phyloP scores from a whole-genome alignment of 192 early-diverging fungal species.

The Podila clonocystis region DNA sequence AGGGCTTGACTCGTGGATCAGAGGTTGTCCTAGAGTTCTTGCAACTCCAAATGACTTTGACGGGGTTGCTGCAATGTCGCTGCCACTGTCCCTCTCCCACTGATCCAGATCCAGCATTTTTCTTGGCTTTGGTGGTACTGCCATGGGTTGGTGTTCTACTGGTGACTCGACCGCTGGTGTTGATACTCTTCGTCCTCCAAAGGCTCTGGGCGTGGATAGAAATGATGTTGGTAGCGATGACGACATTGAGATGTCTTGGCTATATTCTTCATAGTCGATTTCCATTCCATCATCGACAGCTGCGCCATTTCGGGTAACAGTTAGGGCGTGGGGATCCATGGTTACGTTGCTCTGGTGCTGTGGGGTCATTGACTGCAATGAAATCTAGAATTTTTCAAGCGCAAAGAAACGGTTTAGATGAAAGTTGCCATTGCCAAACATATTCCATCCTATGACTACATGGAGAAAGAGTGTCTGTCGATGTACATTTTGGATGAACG shows the following conservation, averaged over 20 bases:
- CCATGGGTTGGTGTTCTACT: not conserved
- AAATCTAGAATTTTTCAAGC: too few species aligned
- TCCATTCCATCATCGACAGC: slow-evolving; percentile 11
- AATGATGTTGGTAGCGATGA: slow-evolving; percentile 39
- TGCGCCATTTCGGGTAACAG: not conserved
- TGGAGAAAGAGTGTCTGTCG: too few species aligned
- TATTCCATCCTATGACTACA: too few species aligned
- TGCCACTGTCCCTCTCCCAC: slow-evolving; percentile 18
- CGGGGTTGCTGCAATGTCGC: slow-evolving; percentile 26
- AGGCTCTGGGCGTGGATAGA: not conserved
- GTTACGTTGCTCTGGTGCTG: not conserved
- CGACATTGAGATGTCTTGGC: slow-evolving; percentile 23
- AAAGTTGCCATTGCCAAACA: too few species aligned
- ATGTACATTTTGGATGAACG: too few species aligned
- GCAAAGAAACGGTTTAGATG: too few species aligned
- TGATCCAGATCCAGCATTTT: slow-evolving; percentile 6
- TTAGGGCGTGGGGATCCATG: not conserved
- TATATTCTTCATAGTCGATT: slow-evolving; percentile 19
- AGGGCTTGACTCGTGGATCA: slow-evolving; percentile 10
- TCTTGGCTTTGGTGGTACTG: slow-evolving; percentile 13
- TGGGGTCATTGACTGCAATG: not conserved
- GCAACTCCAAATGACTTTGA: slow-evolving; percentile 10
- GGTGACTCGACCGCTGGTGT: slow-evolving; percentile 1
- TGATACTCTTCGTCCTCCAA: slow-evolving; percentile 20
- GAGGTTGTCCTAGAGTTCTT: not conserved